Evolutionary conservation across 257 asterid genomes (phyloP), one percentile per base, ranked within the genome.

Genomic region (Penstemon eatonii): DNA sequence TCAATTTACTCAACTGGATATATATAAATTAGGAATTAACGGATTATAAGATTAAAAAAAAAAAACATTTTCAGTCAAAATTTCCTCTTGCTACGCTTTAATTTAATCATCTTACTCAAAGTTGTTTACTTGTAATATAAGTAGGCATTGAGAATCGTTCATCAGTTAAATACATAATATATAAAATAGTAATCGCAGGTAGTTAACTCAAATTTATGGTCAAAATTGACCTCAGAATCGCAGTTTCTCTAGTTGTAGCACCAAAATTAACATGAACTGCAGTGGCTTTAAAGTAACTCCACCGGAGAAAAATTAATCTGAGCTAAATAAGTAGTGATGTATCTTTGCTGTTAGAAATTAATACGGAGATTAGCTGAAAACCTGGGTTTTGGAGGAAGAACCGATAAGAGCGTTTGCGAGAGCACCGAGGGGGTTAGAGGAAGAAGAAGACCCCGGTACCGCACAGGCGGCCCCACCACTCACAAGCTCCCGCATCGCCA

Each of bases 341-440:
- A 25, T 25, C 33, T 25, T 25, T 25, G 33, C 33, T 25, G 33
- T 25, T 25, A 25, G 33, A 25, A 25, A 25, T 25, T 25, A 15
- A 6, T 18, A 15, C 15, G 10, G 6, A 7, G 10, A 49, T 12
- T 12, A 52, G 39, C 33, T 15, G 38, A 10, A 12, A 50, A 89
- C 99, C 97, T 93, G 89, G 65, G 96, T 82, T 83, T 89, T 89
- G 66, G 99, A 91, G n/a, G 98, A 91, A 15, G 99, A 87, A 37
- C 98, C 99, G 52, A 91, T 65, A 71, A 94, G 92, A 42, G 90
- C 81, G 85, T 86, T 87, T 66, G 96, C 96, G 65, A 94, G 84
- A 73, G 96, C 91, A 44, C 96, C 99, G 52, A 94, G 74, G 11
- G 98, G 99, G 79, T 94, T 94, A 52, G 92, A 76, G 1, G 99